Evolutionary conservation across 2,329 filamentous ascomycete species (phyloP), one percentile per base, ranked within the genome.

Genomic region (Verticillium zaregamsianum): DNA sequence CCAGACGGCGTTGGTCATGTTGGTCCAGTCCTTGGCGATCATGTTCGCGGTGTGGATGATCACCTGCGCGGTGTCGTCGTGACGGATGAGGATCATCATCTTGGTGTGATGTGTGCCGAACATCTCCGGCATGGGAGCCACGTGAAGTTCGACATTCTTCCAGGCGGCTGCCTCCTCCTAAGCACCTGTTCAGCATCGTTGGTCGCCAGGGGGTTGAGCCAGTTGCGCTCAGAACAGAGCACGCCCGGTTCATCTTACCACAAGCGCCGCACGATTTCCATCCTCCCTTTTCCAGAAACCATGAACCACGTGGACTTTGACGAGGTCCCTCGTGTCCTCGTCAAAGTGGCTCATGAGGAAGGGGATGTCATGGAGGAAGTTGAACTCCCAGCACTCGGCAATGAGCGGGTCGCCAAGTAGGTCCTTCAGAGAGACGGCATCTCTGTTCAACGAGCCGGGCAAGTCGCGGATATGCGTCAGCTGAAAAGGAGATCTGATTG

Each of bases 31-130:
- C 61, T 88, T 87, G 4, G 82, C 71, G n/a, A 96, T 94, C 89
- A 96, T 92, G 68, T 97, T 97, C 20, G 93, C 92, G 0, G 93
- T 97, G 68, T 96, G 91, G 33, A 97, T 93, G 61, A 96, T 76
- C 6, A 97, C 78, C 74, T 96, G 90, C 0, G 89, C 90, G 0
- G 82, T 85, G 64, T 90, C 86, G 70, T 96, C 92, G 71, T 90
- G 87, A 5, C 90, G 84, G 64, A 96, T 80, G 4, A 96, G 74
- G n/a, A 96, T 79, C 74, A 96, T 85, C 90, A 96, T 95, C 74
- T 96, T 95, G 14, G 90, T 82, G 67, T 89, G 92, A 73, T 97
- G 93, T 0, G 92, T 97, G 3, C 93, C 93, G 70, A 93, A 96
- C 66, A 88, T 86, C 70, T 94, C 90, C 0, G 92, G 90, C 83